These are phyloP conservation scores for Lobosporangium transversale DNA, from an alignment of 192 early-diverging fungal species.

Conservation along the genomic window DNA sequence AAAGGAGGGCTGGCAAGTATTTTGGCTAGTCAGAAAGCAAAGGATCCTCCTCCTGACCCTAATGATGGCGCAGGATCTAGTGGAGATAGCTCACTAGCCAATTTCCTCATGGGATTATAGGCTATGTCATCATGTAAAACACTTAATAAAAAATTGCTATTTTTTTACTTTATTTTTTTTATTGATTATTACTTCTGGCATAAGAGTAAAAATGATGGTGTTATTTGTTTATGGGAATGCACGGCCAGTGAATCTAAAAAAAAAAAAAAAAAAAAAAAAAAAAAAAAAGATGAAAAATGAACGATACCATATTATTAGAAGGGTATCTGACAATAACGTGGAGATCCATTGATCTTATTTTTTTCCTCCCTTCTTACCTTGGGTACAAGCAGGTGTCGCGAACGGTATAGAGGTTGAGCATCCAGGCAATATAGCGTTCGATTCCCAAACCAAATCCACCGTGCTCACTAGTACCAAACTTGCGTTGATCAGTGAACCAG, in stretches of 20 bases:
- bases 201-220: not conserved
- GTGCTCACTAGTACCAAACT: conserved; percentile 96
- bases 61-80: not conserved
- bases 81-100: conserved; percentile 43
- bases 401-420: conserved; percentile 90
- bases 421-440: conserved; percentile 97
- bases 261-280: not conserved
- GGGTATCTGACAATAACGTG: too few species aligned
- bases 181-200: not conserved
- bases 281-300: not conserved
- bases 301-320: not conserved
- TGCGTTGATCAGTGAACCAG: conserved; percentile 99
- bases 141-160: too few species aligned
- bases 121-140: too few species aligned
- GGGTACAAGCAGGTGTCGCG: conserved; percentile 94
- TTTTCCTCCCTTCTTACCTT: conserved; percentile 72
- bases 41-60: conserved; percentile 11
- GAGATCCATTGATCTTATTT: too few species aligned
- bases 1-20: conserved; percentile 24
- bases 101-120: conserved; percentile 44
- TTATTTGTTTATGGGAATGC: conserved; percentile 44
- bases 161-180: conserved; percentile 12
- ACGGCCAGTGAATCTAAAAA: conserved; percentile 48
- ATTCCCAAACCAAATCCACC: conserved; percentile 98
- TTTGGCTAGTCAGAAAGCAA: conserved; percentile 36